These are phyloP conservation scores for Elsinoe perseae DNA, from an alignment of 2,329 filamentous ascomycete genomes.

Conservation along the genomic window DNA sequence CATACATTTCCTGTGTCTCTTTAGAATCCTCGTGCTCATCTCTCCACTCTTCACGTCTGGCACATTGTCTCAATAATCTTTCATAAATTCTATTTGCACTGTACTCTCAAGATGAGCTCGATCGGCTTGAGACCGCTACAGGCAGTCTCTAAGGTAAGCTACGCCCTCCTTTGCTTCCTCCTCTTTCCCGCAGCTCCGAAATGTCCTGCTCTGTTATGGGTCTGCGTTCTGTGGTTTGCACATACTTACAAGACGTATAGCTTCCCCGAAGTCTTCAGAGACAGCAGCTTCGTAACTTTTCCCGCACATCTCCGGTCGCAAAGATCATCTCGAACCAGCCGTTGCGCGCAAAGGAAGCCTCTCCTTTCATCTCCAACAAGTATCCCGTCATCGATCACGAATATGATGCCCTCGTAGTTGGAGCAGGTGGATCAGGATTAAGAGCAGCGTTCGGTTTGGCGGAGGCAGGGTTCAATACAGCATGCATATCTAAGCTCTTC, in stretches of 20 bases:
- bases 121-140: slow-evolving; percentile 30
- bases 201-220: slow-evolving; percentile 22
- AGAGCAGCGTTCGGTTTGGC: slow-evolving; percentile 79
- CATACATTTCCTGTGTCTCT: slow-evolving; percentile 8
- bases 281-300: slow-evolving; percentile 62
- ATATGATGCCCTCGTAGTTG: slow-evolving; percentile 94
- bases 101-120: slow-evolving; percentile 28
- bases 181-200: slow-evolving; percentile 8
- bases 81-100: background rate
- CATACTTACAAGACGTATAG: slow-evolving; percentile 11
- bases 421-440: slow-evolving; percentile 72
- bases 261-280: slow-evolving; percentile 29
- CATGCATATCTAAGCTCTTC: slow-evolving; percentile 80
- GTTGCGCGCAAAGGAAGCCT: slow-evolving; percentile 87
- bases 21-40: background rate
- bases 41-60: background rate
- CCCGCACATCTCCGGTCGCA: slow-evolving; percentile 73
- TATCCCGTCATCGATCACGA: slow-evolving; percentile 98
- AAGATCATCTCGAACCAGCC: slow-evolving; percentile 79
- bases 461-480: slow-evolving; percentile 83
- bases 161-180: slow-evolving; percentile 15
- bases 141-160: slow-evolving; percentile 25
- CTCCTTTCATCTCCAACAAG: slow-evolving; percentile 75
- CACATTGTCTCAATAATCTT: background rate
- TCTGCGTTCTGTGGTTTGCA: background rate